A percentile compares a stretch with the other conserved stretches of the same genome.
These are phyloP conservation scores for Chlorencoelia australis DNA, from an alignment of 2,329 filamentous ascomycete genomes.

Conservation along the genomic window DNA sequence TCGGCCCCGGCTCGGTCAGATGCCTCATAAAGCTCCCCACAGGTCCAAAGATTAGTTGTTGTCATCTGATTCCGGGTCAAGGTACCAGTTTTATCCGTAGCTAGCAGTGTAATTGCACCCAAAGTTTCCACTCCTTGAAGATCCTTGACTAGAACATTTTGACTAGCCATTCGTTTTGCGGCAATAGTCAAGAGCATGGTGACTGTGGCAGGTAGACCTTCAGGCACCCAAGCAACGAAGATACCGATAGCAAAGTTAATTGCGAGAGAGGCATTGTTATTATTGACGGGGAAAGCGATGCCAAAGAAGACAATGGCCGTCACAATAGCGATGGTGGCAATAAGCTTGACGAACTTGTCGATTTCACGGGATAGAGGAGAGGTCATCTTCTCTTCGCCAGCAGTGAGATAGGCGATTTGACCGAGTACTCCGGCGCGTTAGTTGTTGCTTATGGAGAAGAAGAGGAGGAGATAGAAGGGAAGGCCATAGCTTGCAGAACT, in stretches of 20 bases:
- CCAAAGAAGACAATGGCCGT: slow-evolving; percentile 31
- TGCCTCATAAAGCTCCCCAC: slow-evolving; percentile 11
- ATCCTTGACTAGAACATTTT: slow-evolving; percentile 56
- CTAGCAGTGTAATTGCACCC: slow-evolving; percentile 58
- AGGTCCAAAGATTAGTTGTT: slow-evolving; percentile 13
- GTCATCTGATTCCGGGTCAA: slow-evolving; percentile 35
- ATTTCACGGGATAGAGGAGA: slow-evolving; percentile 34
- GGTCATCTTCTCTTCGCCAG: slow-evolving; percentile 44
- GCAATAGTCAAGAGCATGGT: slow-evolving; percentile 62
- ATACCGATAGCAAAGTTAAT: slow-evolving; percentile 33
- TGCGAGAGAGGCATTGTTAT: slow-evolving; percentile 33
- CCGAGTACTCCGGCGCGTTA: too few species aligned
- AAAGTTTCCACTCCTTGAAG: slow-evolving; percentile 56
- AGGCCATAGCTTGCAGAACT: too few species aligned
- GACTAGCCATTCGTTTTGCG: slow-evolving; percentile 52
- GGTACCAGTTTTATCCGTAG: slow-evolving; percentile 62
- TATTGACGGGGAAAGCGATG: slow-evolving; percentile 37
- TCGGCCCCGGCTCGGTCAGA: slow-evolving; percentile 7
- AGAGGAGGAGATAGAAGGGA: too few species aligned
- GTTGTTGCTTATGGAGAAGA: too few species aligned
- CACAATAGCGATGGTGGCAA: slow-evolving; percentile 31
- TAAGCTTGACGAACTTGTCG: slow-evolving; percentile 30
- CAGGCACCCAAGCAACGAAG: slow-evolving; percentile 55
- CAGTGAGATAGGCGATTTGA: slow-evolving; percentile 56
- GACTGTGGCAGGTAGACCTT: slow-evolving; percentile 57